Percentiles rank a stretch among this genome's conserved stretches.
Conservation (phyloP, 2,329 filamentous ascomycete genomes). For the Monilinia vaccinii-corymbosi region DNA sequence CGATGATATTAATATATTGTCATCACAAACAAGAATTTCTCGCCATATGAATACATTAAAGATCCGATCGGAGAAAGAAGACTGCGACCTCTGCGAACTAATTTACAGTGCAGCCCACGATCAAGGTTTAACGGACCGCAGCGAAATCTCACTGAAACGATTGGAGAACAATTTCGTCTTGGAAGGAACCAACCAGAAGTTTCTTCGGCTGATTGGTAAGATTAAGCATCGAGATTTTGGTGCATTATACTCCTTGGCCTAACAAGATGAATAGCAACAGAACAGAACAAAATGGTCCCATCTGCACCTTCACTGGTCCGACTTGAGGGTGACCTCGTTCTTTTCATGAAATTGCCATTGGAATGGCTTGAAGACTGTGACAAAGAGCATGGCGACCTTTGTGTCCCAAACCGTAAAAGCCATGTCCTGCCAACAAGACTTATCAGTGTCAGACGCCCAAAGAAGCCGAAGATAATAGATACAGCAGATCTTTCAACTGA, state of each 20-base stretch:
- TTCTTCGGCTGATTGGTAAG: neutral
- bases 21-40: neutral
- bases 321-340: neutral
- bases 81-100: neutral
- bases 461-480: neutral
- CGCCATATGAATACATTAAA: neutral
- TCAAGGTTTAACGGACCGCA: neutral
- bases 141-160: neutral
- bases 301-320: neutral
- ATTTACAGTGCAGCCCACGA: neutral
- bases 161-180: neutral
- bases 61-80: rapidly evolving
- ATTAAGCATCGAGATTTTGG: neutral
- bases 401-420: neutral
- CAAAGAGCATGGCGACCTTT: neutral
- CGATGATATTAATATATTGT: neutral
- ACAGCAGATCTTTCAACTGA: neutral
- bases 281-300: neutral
- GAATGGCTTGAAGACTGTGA: neutral
- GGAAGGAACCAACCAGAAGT: neutral
- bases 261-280: neutral
- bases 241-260: neutral
- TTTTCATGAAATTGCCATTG: neutral
- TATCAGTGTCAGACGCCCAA: neutral
- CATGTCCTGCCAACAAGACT: neutral